Evolutionary conservation across 306 rosid genomes (phyloP), one percentile per base, ranked within the genome.

Genomic region (Citrullus colocynthis): DNA sequence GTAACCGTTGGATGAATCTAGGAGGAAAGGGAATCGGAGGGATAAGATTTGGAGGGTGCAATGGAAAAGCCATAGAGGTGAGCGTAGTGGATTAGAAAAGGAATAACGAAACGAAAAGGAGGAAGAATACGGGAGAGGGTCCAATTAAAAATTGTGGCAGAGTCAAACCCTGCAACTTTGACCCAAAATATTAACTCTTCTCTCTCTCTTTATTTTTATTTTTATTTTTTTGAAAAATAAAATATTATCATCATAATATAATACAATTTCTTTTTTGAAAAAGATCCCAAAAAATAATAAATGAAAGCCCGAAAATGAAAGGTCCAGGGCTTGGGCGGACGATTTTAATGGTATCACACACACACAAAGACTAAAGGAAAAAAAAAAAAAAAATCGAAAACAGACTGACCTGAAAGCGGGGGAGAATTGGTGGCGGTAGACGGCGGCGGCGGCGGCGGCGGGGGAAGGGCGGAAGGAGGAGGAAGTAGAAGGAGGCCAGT

Each of bases 151-250:
- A 18, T 66, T 83, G 89, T 87, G 88, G 85, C 93, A 87, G 93
- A 83, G 88, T 71, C 90, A 89, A 90, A 84, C 79, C 84, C 93
- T 87, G 91, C 89, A 87, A 80, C 87, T 89, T 89, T 89, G 93
- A 89, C 93, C 86, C 82, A 85, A 80, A 86, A 85, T 81, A 80
- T 85, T 78, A 83, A 82, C 83, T 85, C 90, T 77, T 79, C 74
- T 81, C 70, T 28, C 57, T 24, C 57, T 70, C 0, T 18, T 1
- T n/a, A 4, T 9, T 28, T 15, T 32, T 34, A 2, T 9, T 32
- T 15, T 30, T 9, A 30, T 17, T 7, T 45, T 45, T 72, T 4
- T 2, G 3, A 9, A 3, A 17, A 65, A 67, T 60, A 61, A 10
- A 28, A 39, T 8, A 61, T 49, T 76, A 44, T 17, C 32, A 71